Evolutionary conservation across 192 early-diverging fungal genomes (phyloP).

Genomic region (Dispira parvispora): DNA sequence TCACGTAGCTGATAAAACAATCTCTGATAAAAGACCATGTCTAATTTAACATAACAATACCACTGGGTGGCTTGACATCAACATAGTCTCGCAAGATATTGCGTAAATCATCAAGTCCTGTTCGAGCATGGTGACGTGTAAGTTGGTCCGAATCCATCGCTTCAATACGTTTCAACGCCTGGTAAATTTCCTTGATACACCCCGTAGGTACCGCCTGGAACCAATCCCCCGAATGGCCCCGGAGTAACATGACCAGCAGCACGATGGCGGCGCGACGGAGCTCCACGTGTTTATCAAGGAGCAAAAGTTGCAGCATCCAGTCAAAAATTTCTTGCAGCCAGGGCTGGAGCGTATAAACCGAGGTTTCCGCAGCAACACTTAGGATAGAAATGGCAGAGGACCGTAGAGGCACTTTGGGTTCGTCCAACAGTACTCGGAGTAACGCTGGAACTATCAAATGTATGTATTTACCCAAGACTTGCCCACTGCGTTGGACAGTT

Average conservation of each 20-base stretch:
- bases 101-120: conserved; percentile 52
- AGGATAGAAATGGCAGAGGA: conserved; percentile 51
- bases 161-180: conserved; percentile 40
- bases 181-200: conserved; percentile 35
- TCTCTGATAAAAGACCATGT: neutral
- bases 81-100: conserved; percentile 28
- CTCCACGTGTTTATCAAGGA: conserved; percentile 39
- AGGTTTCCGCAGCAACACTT: conserved; percentile 47
- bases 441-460: conserved; percentile 17
- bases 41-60: conserved; percentile 3
- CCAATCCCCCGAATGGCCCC: conserved; percentile 41
- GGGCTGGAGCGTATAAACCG: conserved; percentile 46
- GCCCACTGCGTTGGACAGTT: conserved; percentile 66
- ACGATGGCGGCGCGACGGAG: conserved; percentile 56
- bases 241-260: conserved; percentile 45
- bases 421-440: conserved; percentile 20
- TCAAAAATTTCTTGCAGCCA: conserved; percentile 48
- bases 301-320: conserved; percentile 49
- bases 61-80: neutral
- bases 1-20: too few relatives aligned
- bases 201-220: conserved; percentile 36
- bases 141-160: conserved; percentile 54
- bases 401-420: conserved; percentile 20
- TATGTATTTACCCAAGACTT: conserved; percentile 57
- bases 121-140: conserved; percentile 47